Conservation (phyloP, 495 filamentous ascomycete species). For the Cercophora sp. region DNA sequence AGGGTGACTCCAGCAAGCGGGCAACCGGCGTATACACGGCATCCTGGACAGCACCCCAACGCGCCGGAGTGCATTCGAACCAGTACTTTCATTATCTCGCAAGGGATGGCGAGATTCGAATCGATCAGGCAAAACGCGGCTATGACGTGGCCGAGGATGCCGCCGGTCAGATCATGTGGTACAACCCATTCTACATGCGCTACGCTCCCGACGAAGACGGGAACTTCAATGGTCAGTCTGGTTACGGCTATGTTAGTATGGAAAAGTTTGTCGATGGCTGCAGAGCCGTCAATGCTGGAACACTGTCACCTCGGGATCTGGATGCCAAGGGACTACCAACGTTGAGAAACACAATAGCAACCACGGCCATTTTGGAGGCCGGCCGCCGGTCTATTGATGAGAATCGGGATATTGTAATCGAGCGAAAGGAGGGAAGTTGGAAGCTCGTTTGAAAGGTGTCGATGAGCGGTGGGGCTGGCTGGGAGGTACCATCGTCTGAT, state of each 20-base stretch:
- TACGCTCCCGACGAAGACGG: constrained; percentile 94
- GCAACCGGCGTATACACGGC: constrained; percentile 93
- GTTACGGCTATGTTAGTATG: constrained; percentile 90
- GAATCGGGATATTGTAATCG: constrained; percentile 69
- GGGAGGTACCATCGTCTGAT: too few species aligned
- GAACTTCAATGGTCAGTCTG: constrained; percentile 85
- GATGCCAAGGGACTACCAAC: constrained; percentile 81
- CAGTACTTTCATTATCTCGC: constrained; percentile 96
- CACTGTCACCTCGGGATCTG: constrained; percentile 65
- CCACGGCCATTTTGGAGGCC: constrained; percentile 85
- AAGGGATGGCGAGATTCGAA: constrained; percentile 74
- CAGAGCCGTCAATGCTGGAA: constrained; percentile 67
- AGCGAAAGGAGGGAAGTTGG: constrained; percentile 59
- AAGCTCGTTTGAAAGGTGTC: constrained; percentile 54
- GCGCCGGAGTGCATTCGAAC: constrained; percentile 86
- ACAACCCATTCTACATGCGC: constrained; percentile 95
- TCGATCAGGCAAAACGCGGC: constrained; percentile 90
- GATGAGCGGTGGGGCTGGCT: too few species aligned
- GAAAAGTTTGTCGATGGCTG: constrained; percentile 95
- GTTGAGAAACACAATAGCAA: constrained; percentile 81
- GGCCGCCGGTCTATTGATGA: constrained; percentile 80
- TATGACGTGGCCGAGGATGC: constrained; percentile 90
- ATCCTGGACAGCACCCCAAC: constrained; percentile 90
- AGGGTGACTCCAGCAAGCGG: constrained; percentile 57
- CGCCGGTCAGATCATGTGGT: constrained; percentile 66